Conservation (phyloP, 2,329 filamentous ascomycete genomes). For the Aspergillus alliaceus region DNA sequence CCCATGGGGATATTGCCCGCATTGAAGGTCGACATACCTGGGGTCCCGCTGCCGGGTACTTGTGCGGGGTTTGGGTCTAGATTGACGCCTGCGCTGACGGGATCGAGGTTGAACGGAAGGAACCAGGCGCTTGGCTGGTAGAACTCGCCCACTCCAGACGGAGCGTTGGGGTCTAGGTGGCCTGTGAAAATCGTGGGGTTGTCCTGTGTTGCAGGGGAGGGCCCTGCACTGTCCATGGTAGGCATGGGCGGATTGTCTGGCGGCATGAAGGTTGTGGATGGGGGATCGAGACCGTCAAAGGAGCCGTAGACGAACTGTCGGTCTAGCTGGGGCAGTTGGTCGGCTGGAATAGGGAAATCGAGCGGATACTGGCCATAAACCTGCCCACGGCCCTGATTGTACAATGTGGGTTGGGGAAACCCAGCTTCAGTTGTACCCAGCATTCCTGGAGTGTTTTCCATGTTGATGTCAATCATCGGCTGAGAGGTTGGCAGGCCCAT, state of each 20-base stretch:
- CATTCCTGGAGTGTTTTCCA: slow-evolving; percentile 30
- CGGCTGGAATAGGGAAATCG: slow-evolving; percentile 39
- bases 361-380: slow-evolving; percentile 34
- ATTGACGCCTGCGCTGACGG: slow-evolving; percentile 37
- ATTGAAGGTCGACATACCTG: slow-evolving; percentile 23
- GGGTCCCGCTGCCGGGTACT: slow-evolving; percentile 6
- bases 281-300: slow-evolving; percentile 59
- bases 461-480: slow-evolving; percentile 27
- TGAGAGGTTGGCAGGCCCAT: slow-evolving; percentile 29
- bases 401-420: slow-evolving; percentile 40
- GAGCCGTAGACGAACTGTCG: slow-evolving; percentile 74
- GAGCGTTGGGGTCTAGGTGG: slow-evolving; percentile 35
- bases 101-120: slow-evolving; percentile 88
- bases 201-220: slow-evolving; percentile 11
- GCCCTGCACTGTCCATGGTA: slow-evolving; percentile 26
- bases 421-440: slow-evolving; percentile 31
- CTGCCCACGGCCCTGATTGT: slow-evolving; percentile 26
- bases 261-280: slow-evolving; percentile 30
- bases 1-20: slow-evolving; percentile 24
- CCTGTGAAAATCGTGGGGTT: slow-evolving; percentile 35
- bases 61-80: slow-evolving; percentile 14
- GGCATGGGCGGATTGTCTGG: slow-evolving; percentile 28
- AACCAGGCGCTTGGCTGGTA: slow-evolving; percentile 72
- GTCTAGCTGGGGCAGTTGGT: slow-evolving; percentile 66
- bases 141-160: slow-evolving; percentile 37